phyloP scores from a whole-genome alignment of 164 flowering plant species.

The Euptelea pleiosperma region DNA sequence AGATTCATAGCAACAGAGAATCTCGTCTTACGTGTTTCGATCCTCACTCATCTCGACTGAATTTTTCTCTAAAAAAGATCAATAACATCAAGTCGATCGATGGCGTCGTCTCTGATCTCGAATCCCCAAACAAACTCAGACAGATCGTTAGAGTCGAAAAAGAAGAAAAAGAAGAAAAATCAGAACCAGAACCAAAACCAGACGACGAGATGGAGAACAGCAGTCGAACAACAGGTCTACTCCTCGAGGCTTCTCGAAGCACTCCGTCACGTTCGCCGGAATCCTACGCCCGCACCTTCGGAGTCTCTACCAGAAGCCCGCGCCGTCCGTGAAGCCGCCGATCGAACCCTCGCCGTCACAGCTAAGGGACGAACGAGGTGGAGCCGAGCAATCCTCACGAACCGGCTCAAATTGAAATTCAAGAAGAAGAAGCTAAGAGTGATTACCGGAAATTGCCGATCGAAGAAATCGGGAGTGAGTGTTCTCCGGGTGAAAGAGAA shows the following conservation, averaged over 20 bases:
- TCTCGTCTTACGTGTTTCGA: no score
- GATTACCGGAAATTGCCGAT: constrained; percentile 14
- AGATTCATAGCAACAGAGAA: no score
- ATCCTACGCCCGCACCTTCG: constrained; percentile 17
- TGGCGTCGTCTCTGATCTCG: constrained; percentile 16
- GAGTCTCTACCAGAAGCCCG: constrained; percentile 34
- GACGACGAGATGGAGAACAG: constrained; percentile 32
- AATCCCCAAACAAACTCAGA: constrained; percentile 11
- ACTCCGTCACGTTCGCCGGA: constrained; percentile 36
- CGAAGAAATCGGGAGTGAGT: constrained; percentile 35
- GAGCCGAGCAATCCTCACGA: constrained; percentile 70
- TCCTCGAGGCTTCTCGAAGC: constrained; percentile 64
- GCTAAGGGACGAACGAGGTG: constrained; percentile 70
- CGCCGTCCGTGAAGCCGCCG: constrained; percentile 66
- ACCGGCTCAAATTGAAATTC: constrained; percentile 47
- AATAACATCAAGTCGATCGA: not conserved
- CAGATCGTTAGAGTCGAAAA: constrained; percentile 19
- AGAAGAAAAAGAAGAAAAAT: constrained; percentile 18
- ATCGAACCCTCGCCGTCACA: constrained; percentile 54
- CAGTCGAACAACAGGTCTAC: constrained; percentile 46
- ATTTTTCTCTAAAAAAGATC: not conserved
- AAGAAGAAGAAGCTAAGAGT: constrained; percentile 32
- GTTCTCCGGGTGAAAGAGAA: constrained; percentile 30
- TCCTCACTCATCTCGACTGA: constrained; percentile 4
- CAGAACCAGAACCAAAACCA: constrained; percentile 7